Base-by-base conservation (phyloP, 257 asterid genomes). In the Penstemon davidsonii region DNA sequence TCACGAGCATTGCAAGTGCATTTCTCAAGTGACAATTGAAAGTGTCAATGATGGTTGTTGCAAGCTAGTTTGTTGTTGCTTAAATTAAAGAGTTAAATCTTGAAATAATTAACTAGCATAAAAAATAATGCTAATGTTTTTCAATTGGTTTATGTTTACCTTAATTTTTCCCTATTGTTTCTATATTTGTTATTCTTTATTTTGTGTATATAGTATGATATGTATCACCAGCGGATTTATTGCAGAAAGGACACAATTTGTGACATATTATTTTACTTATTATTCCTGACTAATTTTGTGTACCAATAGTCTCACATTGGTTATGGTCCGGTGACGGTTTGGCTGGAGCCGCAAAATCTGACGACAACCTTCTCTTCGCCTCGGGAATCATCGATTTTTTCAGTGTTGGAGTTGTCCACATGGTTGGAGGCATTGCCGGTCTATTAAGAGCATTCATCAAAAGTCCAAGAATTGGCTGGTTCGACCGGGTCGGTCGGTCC, bases 381-480 rank as follows among this genome's bases (percentile, higher is more conserved):
- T 78, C 93, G 0, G 93, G 93, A 4, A 89, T 56, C 57, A 86
- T 86, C 40, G 93, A 86, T 71, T 86, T 86, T 11, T 89, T 89
- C 6, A 89, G 93, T 55, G 84, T 89, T 0, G 93, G 93, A 0
- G 93, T 86, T 66, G 89, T 86, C 1, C 92, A 86, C 70, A 83
- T 86, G 89, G 87, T 86, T 11, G 92, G 92, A 43, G 92, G 92
- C 67, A 84, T 86, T 25, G 93, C 93, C n/a, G 93, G 93, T 11
- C 73, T 86, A 0, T 86, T 89, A 88, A 89, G 84, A 43, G 89
- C 93, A 2, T 62, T 82, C 0, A 86, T 86, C 4, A 89, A 86
- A 72, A 89, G 93, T 4, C 93, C 89, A 3, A 82, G 92, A 70
- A 82, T 86, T 1, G 92, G 89, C 39, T 82, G 92, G 75, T 86